Percentiles rank a stretch among this genome's conserved stretches.
These are phyloP conservation scores for Phytophthora syringae DNA, from an alignment of 352 stramenopile genomes.

Conservation along the genomic window DNA sequence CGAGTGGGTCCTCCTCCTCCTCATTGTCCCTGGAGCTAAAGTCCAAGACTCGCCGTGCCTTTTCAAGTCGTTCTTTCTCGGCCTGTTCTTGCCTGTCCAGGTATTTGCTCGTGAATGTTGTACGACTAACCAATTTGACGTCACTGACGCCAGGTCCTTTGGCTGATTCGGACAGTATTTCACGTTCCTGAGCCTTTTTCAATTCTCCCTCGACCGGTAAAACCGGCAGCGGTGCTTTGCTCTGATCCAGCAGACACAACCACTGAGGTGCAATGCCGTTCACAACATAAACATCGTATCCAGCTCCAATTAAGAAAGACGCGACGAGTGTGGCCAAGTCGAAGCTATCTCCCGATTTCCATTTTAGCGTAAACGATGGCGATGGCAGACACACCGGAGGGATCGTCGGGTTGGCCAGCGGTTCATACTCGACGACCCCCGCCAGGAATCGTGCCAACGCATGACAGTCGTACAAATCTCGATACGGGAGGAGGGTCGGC, in stretches of 20 bases:
- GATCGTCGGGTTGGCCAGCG: constrained; percentile 82
- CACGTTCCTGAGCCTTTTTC: constrained; percentile 47
- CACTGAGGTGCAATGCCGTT: constrained; percentile 86
- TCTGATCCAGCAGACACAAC: constrained; percentile 94
- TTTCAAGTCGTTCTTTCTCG: constrained; percentile 48
- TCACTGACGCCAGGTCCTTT: constrained; percentile 12
- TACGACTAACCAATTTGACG: constrained; percentile 58
- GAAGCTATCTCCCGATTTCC: constrained; percentile 92
- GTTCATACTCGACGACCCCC: constrained; percentile 93
- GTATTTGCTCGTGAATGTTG: constrained; percentile 77
- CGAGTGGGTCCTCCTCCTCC: constrained; percentile 75
- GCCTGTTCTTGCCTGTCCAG: constrained; percentile 56
- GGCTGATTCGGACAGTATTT: constrained; percentile 17
- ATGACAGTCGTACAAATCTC: constrained; percentile 92
- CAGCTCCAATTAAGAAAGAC: constrained; percentile 93
- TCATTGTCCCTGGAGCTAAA: constrained; percentile 66
- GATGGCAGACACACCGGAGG: constrained; percentile 84
- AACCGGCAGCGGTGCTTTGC: constrained; percentile 67
- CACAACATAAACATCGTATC: constrained; percentile 96
- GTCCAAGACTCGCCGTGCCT: constrained; percentile 48
- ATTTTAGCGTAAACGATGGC: constrained; percentile 88
- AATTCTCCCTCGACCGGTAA: constrained; percentile 60
- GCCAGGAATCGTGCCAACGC: constrained; percentile 90
- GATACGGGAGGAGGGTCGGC: constrained; percentile 92
- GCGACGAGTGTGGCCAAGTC: constrained; percentile 91